Conservation (phyloP, 2,329 filamentous ascomycete genomes). For the Alternaria arbusti region DNA sequence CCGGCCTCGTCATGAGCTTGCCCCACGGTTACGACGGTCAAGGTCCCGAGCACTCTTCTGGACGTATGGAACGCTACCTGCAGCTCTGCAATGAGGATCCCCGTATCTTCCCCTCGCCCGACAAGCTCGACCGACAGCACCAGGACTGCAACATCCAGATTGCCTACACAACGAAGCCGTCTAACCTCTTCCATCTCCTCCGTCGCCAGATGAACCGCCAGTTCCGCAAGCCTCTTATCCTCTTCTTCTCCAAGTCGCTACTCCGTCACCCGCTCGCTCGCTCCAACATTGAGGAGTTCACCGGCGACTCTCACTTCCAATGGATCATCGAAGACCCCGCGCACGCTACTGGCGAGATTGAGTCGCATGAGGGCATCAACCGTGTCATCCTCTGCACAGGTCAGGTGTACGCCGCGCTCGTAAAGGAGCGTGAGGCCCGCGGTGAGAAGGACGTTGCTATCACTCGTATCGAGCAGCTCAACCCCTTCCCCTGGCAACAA, state of each 20-base stretch:
- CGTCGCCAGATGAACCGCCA: conserved; percentile 98
- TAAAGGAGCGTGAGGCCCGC: conserved; percentile 88
- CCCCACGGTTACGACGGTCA: conserved; percentile 98
- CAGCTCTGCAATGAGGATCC: conserved; percentile 98
- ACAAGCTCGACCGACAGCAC: conserved; percentile 95
- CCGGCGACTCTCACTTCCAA: conserved; percentile 88
- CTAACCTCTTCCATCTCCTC: conserved; percentile 95
- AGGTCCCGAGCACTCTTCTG: conserved; percentile 97
- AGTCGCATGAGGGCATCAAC: conserved; percentile 83
- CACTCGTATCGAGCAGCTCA: conserved; percentile 94
- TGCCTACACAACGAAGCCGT: conserved; percentile 93
- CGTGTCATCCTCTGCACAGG: conserved; percentile 94
- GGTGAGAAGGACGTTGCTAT: conserved; percentile 90
- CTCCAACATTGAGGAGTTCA: conserved; percentile 89
- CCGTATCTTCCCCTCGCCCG: conserved; percentile 83
- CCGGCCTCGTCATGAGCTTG: conserved; percentile 92
- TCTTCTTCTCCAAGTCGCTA: conserved; percentile 98
- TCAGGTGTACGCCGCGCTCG: conserved; percentile 88
- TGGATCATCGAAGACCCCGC: conserved; percentile 95
- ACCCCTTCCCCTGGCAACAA: conserved; percentile 98
- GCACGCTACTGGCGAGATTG: conserved; percentile 77
- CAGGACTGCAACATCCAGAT: conserved; percentile 99
- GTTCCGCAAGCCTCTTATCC: conserved; percentile 96
- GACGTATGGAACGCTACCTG: conserved; percentile 94
- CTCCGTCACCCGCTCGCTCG: conserved; percentile 93